Evolutionary conservation across 345 rosid genomes (phyloP).

Genomic region (Lepidium didymum): DNA sequence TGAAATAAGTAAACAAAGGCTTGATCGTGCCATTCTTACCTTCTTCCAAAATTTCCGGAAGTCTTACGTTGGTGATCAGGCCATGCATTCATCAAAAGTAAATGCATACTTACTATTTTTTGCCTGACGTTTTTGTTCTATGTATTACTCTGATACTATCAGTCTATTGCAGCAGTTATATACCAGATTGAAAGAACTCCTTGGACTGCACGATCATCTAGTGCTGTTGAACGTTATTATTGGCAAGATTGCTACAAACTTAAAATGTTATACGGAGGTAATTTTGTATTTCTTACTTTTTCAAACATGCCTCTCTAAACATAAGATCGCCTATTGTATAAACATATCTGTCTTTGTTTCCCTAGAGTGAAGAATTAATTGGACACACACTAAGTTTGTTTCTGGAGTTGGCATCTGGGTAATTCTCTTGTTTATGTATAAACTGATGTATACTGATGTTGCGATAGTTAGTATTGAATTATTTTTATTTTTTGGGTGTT

Average conservation of each 20-base stretch:
- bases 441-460: conserved; percentile 3
- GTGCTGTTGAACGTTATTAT: conserved; percentile 82
- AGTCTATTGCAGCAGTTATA: conserved; percentile 83
- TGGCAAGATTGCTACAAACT: conserved; percentile 90
- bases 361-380: conserved; percentile 90
- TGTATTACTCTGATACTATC: conserved; percentile 27
- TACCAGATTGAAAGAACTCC: conserved; percentile 85
- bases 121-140: neutral
- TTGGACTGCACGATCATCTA: conserved; percentile 92
- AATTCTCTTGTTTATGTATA: conserved; percentile 15
- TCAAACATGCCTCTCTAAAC: neutral
- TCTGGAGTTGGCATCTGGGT: conserved; percentile 96
- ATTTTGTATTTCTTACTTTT: conserved; percentile 14
- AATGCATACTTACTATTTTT: conserved; percentile 4
- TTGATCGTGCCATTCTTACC: conserved; percentile 93
- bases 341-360: conserved; percentile 16
- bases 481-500: neutral
- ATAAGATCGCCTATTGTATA: conserved; percentile 4
- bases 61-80: conserved; percentile 99
- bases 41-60: conserved; percentile 98
- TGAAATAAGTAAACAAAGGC: conserved; percentile 89
- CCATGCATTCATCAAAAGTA: conserved; percentile 98
- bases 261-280: conserved; percentile 90
- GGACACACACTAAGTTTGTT: conserved; percentile 91
- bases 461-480: neutral